These are phyloP conservation scores for Obba rivulosa DNA, from an alignment of 768 basidiomycete genomes.

Conservation along the genomic window DNA sequence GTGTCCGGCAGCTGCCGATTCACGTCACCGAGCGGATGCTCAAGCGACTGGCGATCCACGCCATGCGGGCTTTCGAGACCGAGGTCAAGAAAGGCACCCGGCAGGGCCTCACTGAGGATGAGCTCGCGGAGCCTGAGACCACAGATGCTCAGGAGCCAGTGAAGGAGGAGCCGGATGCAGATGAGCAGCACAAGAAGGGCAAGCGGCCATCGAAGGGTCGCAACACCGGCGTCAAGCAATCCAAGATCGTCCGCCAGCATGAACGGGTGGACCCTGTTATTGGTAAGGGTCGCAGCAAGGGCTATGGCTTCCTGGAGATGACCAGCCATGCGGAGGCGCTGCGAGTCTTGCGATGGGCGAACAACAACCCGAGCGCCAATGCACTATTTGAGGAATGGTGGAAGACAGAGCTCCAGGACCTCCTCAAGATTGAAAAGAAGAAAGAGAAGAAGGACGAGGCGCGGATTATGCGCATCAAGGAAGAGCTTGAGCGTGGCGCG, in stretches of 20 bases:
- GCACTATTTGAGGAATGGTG: constrained; percentile 76
- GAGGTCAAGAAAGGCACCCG: constrained; percentile 67
- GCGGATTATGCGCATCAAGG: constrained; percentile 54
- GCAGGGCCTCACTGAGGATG: constrained; percentile 62
- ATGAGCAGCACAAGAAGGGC: constrained; percentile 21
- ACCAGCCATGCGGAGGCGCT: constrained; percentile 84
- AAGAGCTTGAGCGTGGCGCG: constrained; percentile 42
- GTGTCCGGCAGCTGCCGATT: constrained; percentile 86
- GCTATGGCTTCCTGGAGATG: constrained; percentile 96
- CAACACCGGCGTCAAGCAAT: constrained; percentile 66
- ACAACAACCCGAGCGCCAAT: constrained; percentile 73
- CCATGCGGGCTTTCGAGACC: constrained; percentile 69
- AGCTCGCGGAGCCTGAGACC: constrained; percentile 45
- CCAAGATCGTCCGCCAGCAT: constrained; percentile 85
- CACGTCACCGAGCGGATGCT: constrained; percentile 88
- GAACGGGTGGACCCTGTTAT: constrained; percentile 89
- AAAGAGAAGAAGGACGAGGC: constrained; percentile 42
- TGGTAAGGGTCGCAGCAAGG: constrained; percentile 83
- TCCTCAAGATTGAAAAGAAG: constrained; percentile 49
- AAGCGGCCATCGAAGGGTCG: constrained; percentile 26
- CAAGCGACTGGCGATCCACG: constrained; percentile 82
- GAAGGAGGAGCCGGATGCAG: constrained; percentile 20
- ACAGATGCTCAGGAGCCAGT: constrained; percentile 21
- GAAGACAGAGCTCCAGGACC: constrained; percentile 67
- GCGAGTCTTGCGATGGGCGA: constrained; percentile 88